A percentile compares a stretch with the other conserved stretches of the same genome.
These are phyloP conservation scores for Rhizopus microsporus DNA, from an alignment of 371 early-diverging fungal genomes.

Conservation along the genomic window DNA sequence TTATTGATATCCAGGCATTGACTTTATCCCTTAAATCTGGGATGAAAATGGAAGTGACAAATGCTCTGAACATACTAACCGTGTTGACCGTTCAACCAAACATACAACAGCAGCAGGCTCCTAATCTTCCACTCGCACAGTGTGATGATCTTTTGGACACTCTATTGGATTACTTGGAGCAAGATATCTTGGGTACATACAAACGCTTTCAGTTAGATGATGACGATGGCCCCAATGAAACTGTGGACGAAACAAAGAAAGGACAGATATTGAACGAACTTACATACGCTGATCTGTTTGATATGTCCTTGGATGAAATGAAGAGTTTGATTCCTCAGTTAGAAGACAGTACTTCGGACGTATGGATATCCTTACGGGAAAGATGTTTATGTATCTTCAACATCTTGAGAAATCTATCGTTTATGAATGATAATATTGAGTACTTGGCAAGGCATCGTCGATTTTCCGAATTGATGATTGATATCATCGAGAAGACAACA, in stretches of 20 bases:
- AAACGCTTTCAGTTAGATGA: slow-evolving; percentile 17
- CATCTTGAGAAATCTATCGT: slow-evolving; percentile 66
- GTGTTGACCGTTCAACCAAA: slow-evolving; percentile 48
- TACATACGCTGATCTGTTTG: slow-evolving; percentile 53
- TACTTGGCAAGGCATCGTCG: slow-evolving; percentile 59
- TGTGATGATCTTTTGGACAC: slow-evolving; percentile 61
- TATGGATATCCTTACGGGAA: slow-evolving; percentile 49
- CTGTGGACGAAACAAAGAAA: slow-evolving; percentile 1
- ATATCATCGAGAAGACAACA: slow-evolving; percentile 21
- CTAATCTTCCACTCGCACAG: slow-evolving; percentile 10
- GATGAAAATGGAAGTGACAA: slow-evolving; percentile 70
- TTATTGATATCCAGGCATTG: slow-evolving; percentile 74
- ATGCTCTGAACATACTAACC: slow-evolving; percentile 72
- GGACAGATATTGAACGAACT: slow-evolving; percentile 16
- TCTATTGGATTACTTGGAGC: slow-evolving; percentile 50
- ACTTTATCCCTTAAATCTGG: slow-evolving; percentile 78
- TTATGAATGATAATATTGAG: slow-evolving; percentile 61
- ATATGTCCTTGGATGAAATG: slow-evolving; percentile 59
- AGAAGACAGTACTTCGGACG: slow-evolving; percentile 43
- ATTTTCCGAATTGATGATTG: slow-evolving; percentile 44
- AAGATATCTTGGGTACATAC: slow-evolving; percentile 39
- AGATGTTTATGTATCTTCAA: slow-evolving; percentile 54
- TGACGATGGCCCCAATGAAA: neutral
- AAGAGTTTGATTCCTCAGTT: slow-evolving; percentile 50
- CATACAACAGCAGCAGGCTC: slow-evolving; percentile 1